Evolutionary conservation across 768 basidiomycete genomes (phyloP), one percentile per base, ranked within the genome.

Genomic region (Crucibulum laeve): DNA sequence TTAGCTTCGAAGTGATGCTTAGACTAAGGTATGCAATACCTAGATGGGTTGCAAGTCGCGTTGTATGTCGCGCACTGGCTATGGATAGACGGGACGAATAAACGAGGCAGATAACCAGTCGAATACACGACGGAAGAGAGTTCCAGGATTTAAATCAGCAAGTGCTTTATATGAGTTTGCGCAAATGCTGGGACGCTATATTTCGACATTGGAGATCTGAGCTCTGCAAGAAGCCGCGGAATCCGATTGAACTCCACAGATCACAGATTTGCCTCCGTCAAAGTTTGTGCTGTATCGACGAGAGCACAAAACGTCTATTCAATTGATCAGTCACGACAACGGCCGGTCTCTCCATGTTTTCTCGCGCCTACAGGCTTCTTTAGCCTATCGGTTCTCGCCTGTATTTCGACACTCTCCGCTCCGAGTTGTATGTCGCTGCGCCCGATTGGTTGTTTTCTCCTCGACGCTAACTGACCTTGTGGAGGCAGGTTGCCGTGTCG

Each of bases 381-480:
- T 54, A 55, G 42, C 67, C 65, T 68, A 67, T 71, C 70, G 62
- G 66, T 64, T 43, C 52, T 54, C 55, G 60, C 59, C 56, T 49
- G 54, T 64, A 65, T 67, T 61, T 62, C 58, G 57, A 43, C 63
- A 55, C 58, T 51, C 51, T 64, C 70, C 76, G 71, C 63, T 63
- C 77, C 73, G 72, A 73, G 53, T 54, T 58, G 53, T 56, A 45
- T 59, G 50, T 59, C 62, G 50, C 53, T 50, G 46, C 50, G 58
- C 67, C 79, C 76, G 75, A 77, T 77, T 77, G 70, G 73, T 54
- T 50, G 43, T 47, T 51, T 53, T 47, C 48, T 40, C 46, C 37
- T 50, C 18, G 51, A 37, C 49, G 52, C 57, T 54, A 53, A 50
- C 43, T 44, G 40, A 58, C 66, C 69, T 67, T 67, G 64, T 74